Base-by-base conservation (phyloP, 805 yeast genomes). In the Brettanomyces naardenensis region DNA sequence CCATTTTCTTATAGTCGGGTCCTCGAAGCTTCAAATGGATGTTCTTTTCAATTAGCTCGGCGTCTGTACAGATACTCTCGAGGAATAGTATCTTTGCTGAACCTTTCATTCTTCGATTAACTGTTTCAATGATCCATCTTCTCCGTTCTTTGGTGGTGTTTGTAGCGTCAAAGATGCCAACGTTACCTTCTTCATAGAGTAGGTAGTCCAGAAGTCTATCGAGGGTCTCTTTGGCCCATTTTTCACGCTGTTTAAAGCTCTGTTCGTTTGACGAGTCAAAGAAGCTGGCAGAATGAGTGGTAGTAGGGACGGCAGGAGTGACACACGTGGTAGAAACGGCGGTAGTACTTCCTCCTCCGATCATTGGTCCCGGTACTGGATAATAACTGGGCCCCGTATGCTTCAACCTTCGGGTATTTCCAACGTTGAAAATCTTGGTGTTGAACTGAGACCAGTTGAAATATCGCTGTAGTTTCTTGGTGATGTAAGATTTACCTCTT, bases 1-100 rank as follows among this genome's bases (percentile, higher is more conserved):
- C 90, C 86, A 88, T 87, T 35, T 79, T 71, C 42, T 71, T 71
- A 62, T 90, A 90, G 61, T 90, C 97, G 0, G 97, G 98, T 0
- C 98, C 98, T 22, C 83, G 75, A 37, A 90, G 67, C 62, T 90
- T 90, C 47, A 92, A 71, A 35, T 85, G 68, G 34, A 90, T 82
- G 58, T 90, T 90, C 44, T 80, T 74, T 52, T 88, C 95, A 31
- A 90, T 79, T 34, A 90, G 75, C 4, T 69, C 68, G 11, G 77
- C 76, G 53, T 89, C 90, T 2, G 86, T 78, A 58, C 97, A 90
- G 10, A 88, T 75, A 46, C 94, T 82, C 54, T 90, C 98, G 21
- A 70, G 46, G 43, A 70, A 70, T 28, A 69, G 44, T 18, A 69
- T 59, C 35, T 67, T 64, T 19, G 62, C 55, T 3, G 53, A 35